Evolutionary conservation across 768 basidiomycete species (phyloP).

Genomic region (Heimioporus sp.): DNA sequence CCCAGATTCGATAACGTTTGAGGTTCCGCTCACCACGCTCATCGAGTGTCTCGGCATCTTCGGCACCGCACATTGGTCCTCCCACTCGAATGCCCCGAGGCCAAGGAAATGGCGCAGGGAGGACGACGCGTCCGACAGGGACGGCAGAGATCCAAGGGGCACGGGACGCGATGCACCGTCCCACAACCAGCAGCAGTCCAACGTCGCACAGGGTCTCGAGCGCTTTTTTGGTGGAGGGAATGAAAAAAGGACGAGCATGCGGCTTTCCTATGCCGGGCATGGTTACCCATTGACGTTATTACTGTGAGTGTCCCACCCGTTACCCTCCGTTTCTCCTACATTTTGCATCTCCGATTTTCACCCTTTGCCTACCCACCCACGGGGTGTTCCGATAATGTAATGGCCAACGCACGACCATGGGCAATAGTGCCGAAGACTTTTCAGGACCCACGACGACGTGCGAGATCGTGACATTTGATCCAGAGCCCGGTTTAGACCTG

Average conservation of each 20-base stretch:
- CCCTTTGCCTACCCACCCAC: background rate
- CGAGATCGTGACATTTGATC: constrained; percentile 81
- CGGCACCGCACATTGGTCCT: constrained; percentile 61
- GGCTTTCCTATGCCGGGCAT: constrained; percentile 75
- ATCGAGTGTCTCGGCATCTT: constrained; percentile 94
- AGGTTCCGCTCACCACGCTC: constrained; percentile 79
- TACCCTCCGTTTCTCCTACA: background rate
- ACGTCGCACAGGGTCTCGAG: constrained; percentile 42
- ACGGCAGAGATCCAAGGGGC: constrained; percentile 34
- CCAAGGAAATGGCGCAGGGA: constrained; percentile 49
- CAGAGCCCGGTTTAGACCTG: constrained; percentile 79
- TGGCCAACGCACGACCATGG: background rate
- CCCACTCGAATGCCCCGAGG: constrained; percentile 30
- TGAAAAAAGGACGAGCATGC: constrained; percentile 78
- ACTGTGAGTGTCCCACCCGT: constrained; percentile 53
- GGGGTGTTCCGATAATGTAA: constrained; percentile 1
- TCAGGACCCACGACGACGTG: constrained; percentile 83
- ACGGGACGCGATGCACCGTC: constrained; percentile 10
- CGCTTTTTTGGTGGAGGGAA: constrained; percentile 49
- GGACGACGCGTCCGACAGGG: constrained; percentile 47
- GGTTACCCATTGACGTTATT: constrained; percentile 78
- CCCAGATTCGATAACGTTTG: constrained; percentile 50
- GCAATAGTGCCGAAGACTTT: constrained; percentile 67
- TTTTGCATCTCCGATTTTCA: background rate
- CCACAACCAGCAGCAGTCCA: constrained; percentile 18